Evolutionary conservation across 306 rosid species (phyloP), one percentile per base, ranked within the genome.

Genomic region (Crataegus laevigata): DNA sequence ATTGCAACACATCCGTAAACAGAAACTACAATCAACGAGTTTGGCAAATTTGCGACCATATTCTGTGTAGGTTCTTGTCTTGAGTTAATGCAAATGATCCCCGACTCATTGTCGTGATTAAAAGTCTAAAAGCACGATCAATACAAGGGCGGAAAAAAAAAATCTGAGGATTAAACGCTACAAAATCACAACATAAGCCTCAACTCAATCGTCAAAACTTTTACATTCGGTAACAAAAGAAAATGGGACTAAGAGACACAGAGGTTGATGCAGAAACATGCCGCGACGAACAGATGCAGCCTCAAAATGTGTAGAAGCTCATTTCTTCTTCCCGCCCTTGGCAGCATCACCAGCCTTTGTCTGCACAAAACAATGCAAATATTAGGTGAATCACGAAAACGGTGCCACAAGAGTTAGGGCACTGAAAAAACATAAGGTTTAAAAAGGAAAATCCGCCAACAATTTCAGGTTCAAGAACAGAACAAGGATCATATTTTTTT

Each of bases 271-370:
- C 67, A 18, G 67, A 38, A 3, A 18, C 38, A 59, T 9, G 69
- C 17, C 19, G 45, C 17, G 9, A 65, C 17, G 1, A 19, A 65
- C 47, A 34, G 2, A 21, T 25, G 68, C 79, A 73, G 32, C 60
- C 68, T 54, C 78, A 65, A 30, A 12, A 21, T 24, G 55, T n/a
- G 71, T 65, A 66, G 45, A 19, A 60, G 28, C 85, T 87, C 82
- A 91, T 81, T 91, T 91, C 94, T 91, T 91, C 69, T 90, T 87
- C 76, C 93, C 93, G 40, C 24, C 91, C 86, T 88, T 91, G 36
- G 91, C 94, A 82, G 91, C 97, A 13, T 91, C 97, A 18, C 94
- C 83, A 30, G 92, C 94, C 88, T 92, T 88, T 19, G 93, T 88
- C 96, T 88, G 87, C 80, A 82, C 3, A 30, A 4, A 32, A 11